phyloP scores from a whole-genome alignment of 768 basidiomycete genomes.

The Psilocybe subaeruginosa region DNA sequence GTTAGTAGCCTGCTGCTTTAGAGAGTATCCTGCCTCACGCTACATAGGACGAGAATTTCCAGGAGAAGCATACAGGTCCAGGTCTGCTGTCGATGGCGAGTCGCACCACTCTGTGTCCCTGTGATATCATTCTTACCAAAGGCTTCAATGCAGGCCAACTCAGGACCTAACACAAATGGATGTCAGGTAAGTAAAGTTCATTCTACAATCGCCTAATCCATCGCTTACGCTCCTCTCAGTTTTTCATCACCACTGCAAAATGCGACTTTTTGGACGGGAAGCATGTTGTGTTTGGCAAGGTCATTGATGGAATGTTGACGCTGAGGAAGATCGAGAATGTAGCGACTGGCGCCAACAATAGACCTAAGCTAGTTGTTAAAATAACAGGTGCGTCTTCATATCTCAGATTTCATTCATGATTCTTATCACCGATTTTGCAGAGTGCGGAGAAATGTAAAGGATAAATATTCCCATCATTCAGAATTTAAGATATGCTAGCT shows the following conservation, averaged over 20 bases:
- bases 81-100: conserved; percentile 91
- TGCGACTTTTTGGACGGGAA: conserved; percentile 96
- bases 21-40: neutral
- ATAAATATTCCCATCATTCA: no score
- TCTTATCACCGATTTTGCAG: conserved; percentile 27
- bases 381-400: conserved; percentile 67
- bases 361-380: conserved; percentile 88
- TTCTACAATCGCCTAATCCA: neutral
- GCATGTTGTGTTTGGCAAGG: conserved; percentile 91
- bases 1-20: conserved; percentile 43
- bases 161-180: conserved; percentile 92
- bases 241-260: conserved; percentile 95
- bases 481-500: no score
- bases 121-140: neutral
- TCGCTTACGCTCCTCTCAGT: conserved; percentile 46
- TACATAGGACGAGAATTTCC: conserved; percentile 90
- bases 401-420: neutral
- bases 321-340: conserved; percentile 97
- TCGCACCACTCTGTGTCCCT: neutral
- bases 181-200: conserved; percentile 60
- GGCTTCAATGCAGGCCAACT: conserved; percentile 72
- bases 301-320: conserved; percentile 93
- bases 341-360: conserved; percentile 86
- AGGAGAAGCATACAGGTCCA: conserved; percentile 83
- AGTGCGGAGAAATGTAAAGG: conserved; percentile 62